Base-by-base conservation (phyloP, 1,284 basidiomycete species). In the Cutaneotrichosporon cavernicola region DNA sequence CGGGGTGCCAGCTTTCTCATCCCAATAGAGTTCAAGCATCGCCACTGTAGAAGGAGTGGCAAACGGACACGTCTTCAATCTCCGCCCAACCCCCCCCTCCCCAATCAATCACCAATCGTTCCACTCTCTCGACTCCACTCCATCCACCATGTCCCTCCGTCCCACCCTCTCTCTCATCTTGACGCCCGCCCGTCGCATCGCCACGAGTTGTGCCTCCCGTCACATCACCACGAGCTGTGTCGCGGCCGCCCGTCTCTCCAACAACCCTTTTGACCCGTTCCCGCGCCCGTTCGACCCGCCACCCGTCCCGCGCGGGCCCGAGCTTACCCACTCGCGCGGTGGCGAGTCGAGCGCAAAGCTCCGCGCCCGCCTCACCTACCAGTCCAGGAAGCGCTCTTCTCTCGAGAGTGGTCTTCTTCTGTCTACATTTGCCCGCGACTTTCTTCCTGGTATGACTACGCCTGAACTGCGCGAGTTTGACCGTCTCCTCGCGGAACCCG, bases 311-410 rank as follows among this genome's bases (percentile, higher is more conserved):
- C 53, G 49, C 16, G 36, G 49, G 31, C 58, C 64, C 36, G 53
- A 38, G n/a, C 53, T 40, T 14, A 65, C 84, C 83, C 79, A 85
- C 81, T 76, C 86, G 78, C 58, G 81, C 52, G 71, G 75, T 1
- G 75, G 78, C 40, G 81, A 82, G 68, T 68, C 72, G 5, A 78
- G 88, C 21, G 85, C 89, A 58, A 88, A 85, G 5, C 83, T 89
- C 69, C 86, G 93, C 57, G 91, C 94, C 55, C 85, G 97, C 26
- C 84, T 99, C 47, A 86, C 96, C 10, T 99, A 98, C 79, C 95
- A 98, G 81, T 90, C 90, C 38, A 84, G 96, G 67, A 98, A 99
- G 81, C 86, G 97, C 36, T 96, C 96, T 7, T 98, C 92, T 50
- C 84, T 99, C 63, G 97, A 99, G 83, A 91, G 88, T 66, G 96